Conservation (phyloP, 495 filamentous ascomycete species). For the Penicillium chermesinum region DNA sequence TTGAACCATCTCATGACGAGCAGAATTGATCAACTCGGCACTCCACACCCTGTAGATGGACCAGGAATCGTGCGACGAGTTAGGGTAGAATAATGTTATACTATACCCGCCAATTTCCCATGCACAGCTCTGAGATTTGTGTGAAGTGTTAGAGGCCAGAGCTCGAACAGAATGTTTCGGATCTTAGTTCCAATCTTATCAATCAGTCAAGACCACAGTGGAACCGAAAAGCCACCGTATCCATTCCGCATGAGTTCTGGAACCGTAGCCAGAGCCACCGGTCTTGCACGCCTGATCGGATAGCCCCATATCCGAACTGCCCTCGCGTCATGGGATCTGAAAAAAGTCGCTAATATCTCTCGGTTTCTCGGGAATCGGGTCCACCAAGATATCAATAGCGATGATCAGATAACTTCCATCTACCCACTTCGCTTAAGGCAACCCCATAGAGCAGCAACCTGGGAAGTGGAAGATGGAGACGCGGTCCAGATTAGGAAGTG, state of each 20-base stretch:
- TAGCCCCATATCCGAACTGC: too few species aligned
- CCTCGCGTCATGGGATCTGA: background rate
- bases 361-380: constrained; percentile 8
- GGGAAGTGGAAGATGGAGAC: background rate
- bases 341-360: background rate
- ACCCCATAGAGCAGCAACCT: background rate
- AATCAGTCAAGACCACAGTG: constrained; percentile 1
- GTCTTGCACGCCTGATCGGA: too few species aligned
- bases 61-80: background rate
- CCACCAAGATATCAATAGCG: constrained; percentile 3
- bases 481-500: background rate
- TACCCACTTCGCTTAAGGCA: background rate
- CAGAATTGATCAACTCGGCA: background rate
- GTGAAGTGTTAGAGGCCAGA: background rate
- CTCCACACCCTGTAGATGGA: background rate
- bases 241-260: background rate
- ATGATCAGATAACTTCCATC: constrained; percentile 2
- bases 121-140: too few species aligned
- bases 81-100: too few species aligned
- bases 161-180: background rate
- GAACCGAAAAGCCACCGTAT: background rate
- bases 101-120: too few species aligned
- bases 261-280: too few species aligned
- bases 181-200: constrained; percentile 3
- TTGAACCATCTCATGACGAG: constrained; percentile 24